These are phyloP conservation scores for Vitis hybrid DNA, from an alignment of 177 flowering plant genomes.

Conservation along the genomic window DNA sequence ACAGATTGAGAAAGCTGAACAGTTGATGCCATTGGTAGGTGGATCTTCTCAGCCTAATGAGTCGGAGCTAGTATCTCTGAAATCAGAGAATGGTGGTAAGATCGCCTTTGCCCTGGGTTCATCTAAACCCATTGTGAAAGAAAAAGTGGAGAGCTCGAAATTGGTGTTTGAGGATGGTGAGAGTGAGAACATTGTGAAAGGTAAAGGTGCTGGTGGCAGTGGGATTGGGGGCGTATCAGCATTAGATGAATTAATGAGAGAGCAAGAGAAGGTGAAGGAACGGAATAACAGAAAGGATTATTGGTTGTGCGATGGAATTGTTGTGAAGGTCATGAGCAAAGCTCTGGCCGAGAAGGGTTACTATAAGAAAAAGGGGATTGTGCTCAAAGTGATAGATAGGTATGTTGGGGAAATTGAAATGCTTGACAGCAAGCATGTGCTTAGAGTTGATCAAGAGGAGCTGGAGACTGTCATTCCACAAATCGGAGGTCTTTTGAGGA, in stretches of 20 bases:
- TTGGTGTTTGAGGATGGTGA: slow-evolving; percentile 53
- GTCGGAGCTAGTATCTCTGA: slow-evolving; percentile 19
- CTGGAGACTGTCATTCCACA: slow-evolving; percentile 94
- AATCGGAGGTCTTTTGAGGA: slow-evolving; percentile 73
- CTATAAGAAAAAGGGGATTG: slow-evolving; percentile 84
- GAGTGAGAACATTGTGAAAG: slow-evolving; percentile 22
- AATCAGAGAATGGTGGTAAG: slow-evolving; percentile 45
- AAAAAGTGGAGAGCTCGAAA: slow-evolving; percentile 43
- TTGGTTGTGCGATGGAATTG: slow-evolving; percentile 81
- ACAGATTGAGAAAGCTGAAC: slow-evolving; percentile 82
- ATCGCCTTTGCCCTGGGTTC: slow-evolving; percentile 63
- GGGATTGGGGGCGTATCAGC: slow-evolving; percentile 32
- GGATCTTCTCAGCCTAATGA: slow-evolving; percentile 2
- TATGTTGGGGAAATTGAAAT: slow-evolving; percentile 89
- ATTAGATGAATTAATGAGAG: slow-evolving; percentile 80
- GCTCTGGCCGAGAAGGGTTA: slow-evolving; percentile 75
- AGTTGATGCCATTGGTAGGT: slow-evolving; percentile 17
- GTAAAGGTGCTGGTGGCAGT: slow-evolving; percentile 3
- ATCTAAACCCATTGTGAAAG: slow-evolving; percentile 29
- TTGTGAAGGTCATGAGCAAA: slow-evolving; percentile 89
- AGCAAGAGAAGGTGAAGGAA: slow-evolving; percentile 83
- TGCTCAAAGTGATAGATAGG: slow-evolving; percentile 70
- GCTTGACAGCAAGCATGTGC: slow-evolving; percentile 70
- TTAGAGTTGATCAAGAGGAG: slow-evolving; percentile 89
- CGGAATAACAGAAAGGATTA: slow-evolving; percentile 76